Percentiles rank a stretch among this genome's conserved stretches.
phyloP scores from a whole-genome alignment of 345 rosid species.

The Arabidopsis thaliana region TAIR10.1 NC_003076.8:4923501-4924000 shows the following conservation, averaged over 20 bases:
- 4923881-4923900: conserved; percentile 41
- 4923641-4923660: conserved; percentile 5
- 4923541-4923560: conserved; percentile 1
- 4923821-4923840: conserved; percentile 40
- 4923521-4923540: neutral
- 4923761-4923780: conserved; percentile 4
- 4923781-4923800: neutral
- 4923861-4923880: conserved; percentile 34
- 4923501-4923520: neutral
- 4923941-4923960: conserved; percentile 11
- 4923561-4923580: neutral
- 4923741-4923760: conserved; percentile 13
- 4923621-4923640: neutral
- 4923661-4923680: conserved; percentile 17
- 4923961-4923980: conserved; percentile 31
- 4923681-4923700: neutral
- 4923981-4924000: conserved; percentile 32
- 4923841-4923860: conserved; percentile 46
- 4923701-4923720: conserved; percentile 17
- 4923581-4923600: conserved; percentile 3
- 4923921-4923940: conserved; percentile 40
- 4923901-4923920: conserved; percentile 43
- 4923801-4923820: conserved; percentile 10
- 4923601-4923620: neutral
- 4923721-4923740: conserved; percentile 11